Percentiles rank a stretch among this genome's conserved stretches.
These are phyloP conservation scores for Saccharomycopsis synnaedendra DNA, from an alignment of 805 yeast genomes.

Conservation along the genomic window DNA sequence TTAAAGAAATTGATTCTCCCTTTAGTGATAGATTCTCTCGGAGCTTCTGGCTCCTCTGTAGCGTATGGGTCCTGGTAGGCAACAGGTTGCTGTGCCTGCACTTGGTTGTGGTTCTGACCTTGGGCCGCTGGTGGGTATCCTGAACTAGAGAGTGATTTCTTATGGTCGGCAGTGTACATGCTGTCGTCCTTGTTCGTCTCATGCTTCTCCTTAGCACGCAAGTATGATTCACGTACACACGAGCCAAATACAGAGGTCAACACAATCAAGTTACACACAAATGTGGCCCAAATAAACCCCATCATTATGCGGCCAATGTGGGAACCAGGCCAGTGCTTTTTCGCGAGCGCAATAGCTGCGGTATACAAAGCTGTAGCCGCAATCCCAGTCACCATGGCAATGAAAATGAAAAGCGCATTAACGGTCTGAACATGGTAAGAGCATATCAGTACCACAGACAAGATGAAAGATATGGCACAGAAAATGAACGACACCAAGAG, in stretches of 20 bases:
- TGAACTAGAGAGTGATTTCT: slow-evolving; percentile 3
- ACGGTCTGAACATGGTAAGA: slow-evolving; percentile 44
- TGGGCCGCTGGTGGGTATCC: background rate
- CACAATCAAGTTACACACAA: slow-evolving; percentile 37
- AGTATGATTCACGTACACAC: slow-evolving; percentile 12
- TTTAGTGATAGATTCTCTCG: slow-evolving; percentile 5
- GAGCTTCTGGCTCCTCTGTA: background rate
- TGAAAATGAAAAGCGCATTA: slow-evolving; percentile 26
- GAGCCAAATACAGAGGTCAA: slow-evolving; percentile 41
- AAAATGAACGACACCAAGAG: slow-evolving; percentile 46
- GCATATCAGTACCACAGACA: slow-evolving; percentile 44
- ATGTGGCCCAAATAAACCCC: slow-evolving; percentile 66
- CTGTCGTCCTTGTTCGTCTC: background rate
- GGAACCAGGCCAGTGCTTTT: slow-evolving; percentile 46
- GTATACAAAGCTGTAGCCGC: slow-evolving; percentile 15
- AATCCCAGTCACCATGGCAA: slow-evolving; percentile 6
- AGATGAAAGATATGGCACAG: slow-evolving; percentile 48
- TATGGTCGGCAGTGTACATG: slow-evolving; percentile 3
- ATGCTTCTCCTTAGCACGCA: slow-evolving; percentile 11
- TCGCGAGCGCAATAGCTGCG: slow-evolving; percentile 48
- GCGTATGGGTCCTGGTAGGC: slow-evolving; percentile 3
- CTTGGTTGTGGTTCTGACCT: background rate
- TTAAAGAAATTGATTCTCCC: slow-evolving; percentile 15
- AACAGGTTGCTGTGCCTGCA: background rate
- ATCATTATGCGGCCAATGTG: slow-evolving; percentile 46